Evolutionary conservation across 2,329 filamentous ascomycete species (phyloP).

Genomic region (Pseudofabraea citricarpa): DNA sequence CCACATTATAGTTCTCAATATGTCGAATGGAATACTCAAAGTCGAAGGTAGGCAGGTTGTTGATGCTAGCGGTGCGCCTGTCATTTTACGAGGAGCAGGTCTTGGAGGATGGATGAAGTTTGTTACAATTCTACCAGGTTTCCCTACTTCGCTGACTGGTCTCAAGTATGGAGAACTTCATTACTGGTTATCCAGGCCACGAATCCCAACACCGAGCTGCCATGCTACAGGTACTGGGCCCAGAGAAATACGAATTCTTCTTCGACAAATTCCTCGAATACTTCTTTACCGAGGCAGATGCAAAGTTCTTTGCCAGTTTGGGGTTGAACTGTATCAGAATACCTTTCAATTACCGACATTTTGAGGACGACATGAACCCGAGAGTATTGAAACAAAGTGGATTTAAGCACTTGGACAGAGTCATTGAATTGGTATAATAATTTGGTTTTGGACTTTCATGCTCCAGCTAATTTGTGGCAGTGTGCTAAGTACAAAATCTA

Average conservation of each 20-base stretch:
- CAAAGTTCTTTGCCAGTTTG: constrained; percentile 47
- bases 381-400: constrained; percentile 37
- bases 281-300: constrained; percentile 53
- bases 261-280: constrained; percentile 51
- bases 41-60: constrained; percentile 31
- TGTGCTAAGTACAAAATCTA: constrained; percentile 40
- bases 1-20: constrained; percentile 7
- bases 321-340: constrained; percentile 52
- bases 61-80: constrained; percentile 26
- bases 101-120: constrained; percentile 37
- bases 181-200: constrained; percentile 54
- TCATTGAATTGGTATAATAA: constrained; percentile 38
- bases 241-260: constrained; percentile 51
- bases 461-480: too few relatives aligned
- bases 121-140: background rate
- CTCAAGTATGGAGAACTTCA: constrained; percentile 51
- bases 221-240: constrained; percentile 44
- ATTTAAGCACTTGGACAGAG: constrained; percentile 42
- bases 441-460: too few relatives aligned
- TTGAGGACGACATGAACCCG: constrained; percentile 43
- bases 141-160: background rate
- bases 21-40: constrained; percentile 26
- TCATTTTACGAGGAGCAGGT: constrained; percentile 35
- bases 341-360: constrained; percentile 53
- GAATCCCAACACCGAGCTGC: constrained; percentile 49